Evolutionary conservation across 2,329 filamentous ascomycete species (phyloP), one percentile per base, ranked within the genome.

Genomic region (Colletotrichum sp.): DNA sequence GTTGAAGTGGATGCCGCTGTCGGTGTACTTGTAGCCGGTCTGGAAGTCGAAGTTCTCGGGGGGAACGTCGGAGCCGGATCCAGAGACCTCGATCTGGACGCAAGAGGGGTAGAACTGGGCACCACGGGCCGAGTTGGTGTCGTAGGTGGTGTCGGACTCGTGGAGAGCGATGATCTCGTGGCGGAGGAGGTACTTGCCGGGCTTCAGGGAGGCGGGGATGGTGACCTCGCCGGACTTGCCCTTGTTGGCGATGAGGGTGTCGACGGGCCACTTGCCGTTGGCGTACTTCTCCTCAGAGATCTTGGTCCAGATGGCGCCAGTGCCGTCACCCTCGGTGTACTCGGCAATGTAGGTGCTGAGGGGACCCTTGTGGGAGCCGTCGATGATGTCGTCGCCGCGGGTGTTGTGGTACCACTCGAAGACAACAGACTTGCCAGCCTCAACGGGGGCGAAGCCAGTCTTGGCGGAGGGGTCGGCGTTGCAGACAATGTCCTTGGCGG

Each of bases 61-160:
- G 26, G 88, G 87, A 73, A 84, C 84, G 67, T 84, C 87, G 75
- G 88, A 87, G 64, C 90, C 90, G 58, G 84, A 83, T 67, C 90
- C 90, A 38, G 88, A 89, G 77, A 93, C 84, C 80, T 91, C 87
- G 77, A 93, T 80, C 85, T 93, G 92, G 79, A 91, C 85, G 82
- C 92, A 91, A 77, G 88, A 87, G 72, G 89, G 89, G 83, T 91
- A 91, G 82, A 89, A 89, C 83, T 89, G 88, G 68, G 87, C 87
- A 28, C 88, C 87, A 77, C 88, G 83, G 70, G 80, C 80, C 12
- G 80, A 73, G 80, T 84, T 80, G 36, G 65, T 66, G 60, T 77
- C 71, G 79, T 76, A 83, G 70, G 80, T 75, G 30, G 83, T 80
- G 4, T 83, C 82, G 43, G 87, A 85, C 78, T 86, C 85, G 83